Evolutionary conservation across 2,329 filamentous ascomycete species (phyloP).

Genomic region (Cladophialophora bantiana): DNA sequence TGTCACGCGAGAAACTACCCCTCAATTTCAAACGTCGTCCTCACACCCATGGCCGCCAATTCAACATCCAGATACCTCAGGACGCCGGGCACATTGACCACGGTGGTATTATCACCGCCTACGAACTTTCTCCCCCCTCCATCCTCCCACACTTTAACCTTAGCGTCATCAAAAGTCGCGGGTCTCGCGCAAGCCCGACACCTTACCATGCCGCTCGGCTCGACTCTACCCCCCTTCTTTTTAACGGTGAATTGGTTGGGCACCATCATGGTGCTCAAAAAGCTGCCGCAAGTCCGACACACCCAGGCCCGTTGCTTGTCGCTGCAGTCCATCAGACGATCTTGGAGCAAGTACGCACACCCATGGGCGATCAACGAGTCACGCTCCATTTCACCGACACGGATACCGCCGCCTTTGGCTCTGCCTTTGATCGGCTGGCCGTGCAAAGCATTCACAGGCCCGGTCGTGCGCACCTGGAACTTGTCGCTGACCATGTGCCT

Average conservation of each 20-base stretch:
- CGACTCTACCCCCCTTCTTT: slow-evolving; percentile 50
- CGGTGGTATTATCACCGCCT: slow-evolving; percentile 87
- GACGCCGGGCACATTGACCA: slow-evolving; percentile 91
- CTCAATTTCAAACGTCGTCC: slow-evolving; percentile 86
- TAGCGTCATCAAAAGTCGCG: slow-evolving; percentile 67
- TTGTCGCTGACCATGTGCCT: slow-evolving; percentile 99
- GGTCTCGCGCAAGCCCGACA: slow-evolving; percentile 80
- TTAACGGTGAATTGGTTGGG: slow-evolving; percentile 43
- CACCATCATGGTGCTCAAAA: slow-evolving; percentile 77
- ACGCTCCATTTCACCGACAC: slow-evolving; percentile 98
- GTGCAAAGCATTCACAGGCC: slow-evolving; percentile 86
- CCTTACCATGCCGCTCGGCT: slow-evolving; percentile 67
- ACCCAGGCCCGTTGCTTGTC: slow-evolving; percentile 91
- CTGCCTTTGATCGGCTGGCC: slow-evolving; percentile 97
- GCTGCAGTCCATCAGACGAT: slow-evolving; percentile 95
- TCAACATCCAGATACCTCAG: slow-evolving; percentile 94
- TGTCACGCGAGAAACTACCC: slow-evolving; percentile 40
- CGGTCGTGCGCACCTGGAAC: slow-evolving; percentile 96
- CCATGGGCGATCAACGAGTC: slow-evolving; percentile 95
- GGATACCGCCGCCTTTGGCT: slow-evolving; percentile 96
- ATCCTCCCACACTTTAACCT: slow-evolving; percentile 86
- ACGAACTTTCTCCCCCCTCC: slow-evolving; percentile 82
- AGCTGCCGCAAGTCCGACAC: slow-evolving; percentile 86
- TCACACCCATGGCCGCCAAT: slow-evolving; percentile 93
- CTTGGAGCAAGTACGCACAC: slow-evolving; percentile 91